These are phyloP conservation scores for Xerocomus potaroensis DNA, from an alignment of 768 basidiomycete genomes.

Conservation along the genomic window DNA sequence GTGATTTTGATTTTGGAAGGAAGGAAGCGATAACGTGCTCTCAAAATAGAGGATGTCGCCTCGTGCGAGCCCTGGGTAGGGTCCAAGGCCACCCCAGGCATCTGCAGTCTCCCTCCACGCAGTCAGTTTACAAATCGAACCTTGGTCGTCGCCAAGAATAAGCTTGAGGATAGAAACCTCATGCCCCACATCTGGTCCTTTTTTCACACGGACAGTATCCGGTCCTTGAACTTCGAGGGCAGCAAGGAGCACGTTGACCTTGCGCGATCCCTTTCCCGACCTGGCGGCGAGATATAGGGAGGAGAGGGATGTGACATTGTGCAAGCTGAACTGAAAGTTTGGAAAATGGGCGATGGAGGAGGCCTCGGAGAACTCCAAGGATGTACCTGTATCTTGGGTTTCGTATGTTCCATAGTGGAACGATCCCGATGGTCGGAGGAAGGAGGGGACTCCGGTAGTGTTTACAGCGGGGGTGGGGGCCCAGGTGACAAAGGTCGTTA, in stretches of 20 bases:
- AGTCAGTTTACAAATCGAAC: conserved; percentile 63
- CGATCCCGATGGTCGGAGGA: conserved; percentile 28
- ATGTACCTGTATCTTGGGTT: conserved; percentile 43
- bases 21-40: conserved; percentile 42
- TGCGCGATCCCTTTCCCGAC: conserved; percentile 39
- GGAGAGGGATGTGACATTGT: conserved; percentile 51
- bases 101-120: conserved; percentile 80
- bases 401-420: conserved; percentile 29
- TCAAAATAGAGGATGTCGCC: conserved; percentile 72
- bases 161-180: conserved; percentile 65
- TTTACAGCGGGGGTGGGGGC: conserved; percentile 39
- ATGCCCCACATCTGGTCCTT: conserved; percentile 64
- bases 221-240: conserved; percentile 77
- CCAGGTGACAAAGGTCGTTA: conserved; percentile 53
- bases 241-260: conserved; percentile 58
- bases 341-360: conserved; percentile 75
- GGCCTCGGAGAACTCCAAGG: conserved; percentile 56
- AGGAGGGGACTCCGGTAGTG: conserved; percentile 21
- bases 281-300: conserved; percentile 28
- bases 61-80: conserved; percentile 46
- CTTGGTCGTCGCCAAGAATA: conserved; percentile 70
- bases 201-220: conserved; percentile 61
- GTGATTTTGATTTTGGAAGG: conserved; percentile 9
- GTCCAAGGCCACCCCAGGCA: conserved; percentile 53
- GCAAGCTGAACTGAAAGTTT: conserved; percentile 66